Conservation (phyloP, 495 filamentous ascomycete genomes). For the Hypomontagnella monticulosa region DNA sequence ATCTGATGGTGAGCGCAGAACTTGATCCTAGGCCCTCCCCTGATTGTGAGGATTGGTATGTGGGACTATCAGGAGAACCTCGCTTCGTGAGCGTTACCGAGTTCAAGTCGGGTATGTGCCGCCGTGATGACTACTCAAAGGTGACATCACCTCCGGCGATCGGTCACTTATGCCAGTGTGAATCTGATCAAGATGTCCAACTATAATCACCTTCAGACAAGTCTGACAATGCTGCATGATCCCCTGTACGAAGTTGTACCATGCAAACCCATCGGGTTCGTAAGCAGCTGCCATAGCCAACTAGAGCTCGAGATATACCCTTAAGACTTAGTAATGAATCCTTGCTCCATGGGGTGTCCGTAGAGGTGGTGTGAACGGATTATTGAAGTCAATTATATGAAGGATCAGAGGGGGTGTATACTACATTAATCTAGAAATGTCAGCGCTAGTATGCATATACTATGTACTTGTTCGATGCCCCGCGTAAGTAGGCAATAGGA, state of each 20-base stretch:
- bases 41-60: background rate
- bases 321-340: conserved; percentile 11
- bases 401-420: conserved; percentile 34
- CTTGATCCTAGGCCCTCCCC: background rate
- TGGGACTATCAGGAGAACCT: background rate
- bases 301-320: conserved; percentile 23
- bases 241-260: conserved; percentile 12
- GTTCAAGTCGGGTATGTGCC: conserved; percentile 3
- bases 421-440: conserved; percentile 25
- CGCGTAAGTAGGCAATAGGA: conserved; percentile 35
- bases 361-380: conserved; percentile 19
- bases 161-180: conserved; percentile 8
- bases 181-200: conserved; percentile 3
- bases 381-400: conserved; percentile 25
- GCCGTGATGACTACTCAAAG: background rate
- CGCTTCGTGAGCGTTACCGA: background rate
- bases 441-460: conserved; percentile 37
- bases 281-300: conserved; percentile 21
- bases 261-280: conserved; percentile 18
- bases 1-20: background rate
- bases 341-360: conserved; percentile 26
- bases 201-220: conserved; percentile 4
- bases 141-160: conserved; percentile 24
- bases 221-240: conserved; percentile 15
- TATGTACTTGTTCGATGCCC: conserved; percentile 25